Conservation (phyloP, 1,284 basidiomycete species). For the Xerocomus nothofagi region DNA sequence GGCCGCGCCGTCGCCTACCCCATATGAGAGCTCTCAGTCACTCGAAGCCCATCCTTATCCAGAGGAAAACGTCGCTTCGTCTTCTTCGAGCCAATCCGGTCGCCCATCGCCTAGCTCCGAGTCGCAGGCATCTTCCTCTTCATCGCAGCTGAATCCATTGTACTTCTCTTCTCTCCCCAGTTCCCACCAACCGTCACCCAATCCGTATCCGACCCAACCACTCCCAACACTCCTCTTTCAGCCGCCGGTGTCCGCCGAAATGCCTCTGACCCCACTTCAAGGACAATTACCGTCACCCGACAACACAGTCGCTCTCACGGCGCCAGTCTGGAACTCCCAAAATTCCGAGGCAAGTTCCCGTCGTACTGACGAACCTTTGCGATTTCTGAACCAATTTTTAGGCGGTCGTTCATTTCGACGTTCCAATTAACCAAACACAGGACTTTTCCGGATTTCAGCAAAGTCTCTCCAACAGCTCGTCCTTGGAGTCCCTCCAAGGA, state of each 20-base stretch:
- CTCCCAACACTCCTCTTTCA: conserved; percentile 5
- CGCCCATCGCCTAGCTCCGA: conserved; percentile 9
- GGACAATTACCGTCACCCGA: conserved; percentile 2
- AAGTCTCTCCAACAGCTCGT: neutral
- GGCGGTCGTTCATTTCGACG: conserved; percentile 14
- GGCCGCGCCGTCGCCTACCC: conserved; percentile 38
- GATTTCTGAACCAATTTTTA: conserved; percentile 9
- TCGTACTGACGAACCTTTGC: neutral
- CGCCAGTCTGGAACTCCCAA: conserved; percentile 16
- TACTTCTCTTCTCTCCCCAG: conserved; percentile 5
- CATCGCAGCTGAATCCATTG: conserved; percentile 2
- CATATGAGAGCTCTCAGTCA: conserved; percentile 16
- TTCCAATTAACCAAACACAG: conserved; percentile 12
- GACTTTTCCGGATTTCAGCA: conserved; percentile 4
- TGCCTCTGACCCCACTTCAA: neutral
- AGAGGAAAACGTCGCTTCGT: conserved; percentile 1
- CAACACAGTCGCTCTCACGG: neutral
- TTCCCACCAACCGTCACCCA: conserved; percentile 12
- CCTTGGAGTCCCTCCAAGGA: conserved; percentile 21
- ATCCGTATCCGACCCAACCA: conserved; percentile 9
- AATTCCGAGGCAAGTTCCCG: conserved; percentile 14
- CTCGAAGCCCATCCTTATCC: conserved; percentile 1
- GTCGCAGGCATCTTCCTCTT: conserved; percentile 12
- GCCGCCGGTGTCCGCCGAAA: neutral
- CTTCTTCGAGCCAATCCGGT: conserved; percentile 14